These are phyloP conservation scores for Lyophyllum semitale DNA, from an alignment of 768 basidiomycete species.

Conservation along the genomic window DNA sequence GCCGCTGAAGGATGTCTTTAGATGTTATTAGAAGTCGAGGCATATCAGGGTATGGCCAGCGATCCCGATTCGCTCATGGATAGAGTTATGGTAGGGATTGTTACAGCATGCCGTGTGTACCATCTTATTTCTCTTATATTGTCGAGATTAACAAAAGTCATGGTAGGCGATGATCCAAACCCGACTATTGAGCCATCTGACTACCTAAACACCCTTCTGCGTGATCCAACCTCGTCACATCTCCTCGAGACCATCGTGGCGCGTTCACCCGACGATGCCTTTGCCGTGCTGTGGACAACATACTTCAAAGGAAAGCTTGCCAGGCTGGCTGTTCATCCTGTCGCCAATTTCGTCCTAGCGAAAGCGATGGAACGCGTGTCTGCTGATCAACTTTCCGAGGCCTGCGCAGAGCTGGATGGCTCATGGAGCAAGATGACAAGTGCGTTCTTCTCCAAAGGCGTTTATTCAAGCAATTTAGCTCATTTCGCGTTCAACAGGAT, in stretches of 20 bases:
- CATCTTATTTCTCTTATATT: not conserved
- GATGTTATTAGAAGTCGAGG: slow-evolving; percentile 85
- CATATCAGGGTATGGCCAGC: slow-evolving; percentile 59
- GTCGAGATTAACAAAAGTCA: not conserved
- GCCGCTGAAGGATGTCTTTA: slow-evolving; percentile 29
- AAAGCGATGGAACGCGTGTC: slow-evolving; percentile 69
- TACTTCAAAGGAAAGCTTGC: slow-evolving; percentile 79
- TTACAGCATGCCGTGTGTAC: slow-evolving; percentile 62
- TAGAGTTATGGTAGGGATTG: slow-evolving; percentile 71
- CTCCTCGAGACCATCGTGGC: slow-evolving; percentile 80
- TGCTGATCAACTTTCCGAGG: slow-evolving; percentile 52
- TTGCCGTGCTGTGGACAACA: slow-evolving; percentile 68
- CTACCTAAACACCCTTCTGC: slow-evolving; percentile 78
- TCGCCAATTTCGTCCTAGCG: slow-evolving; percentile 92
- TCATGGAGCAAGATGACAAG: slow-evolving; percentile 68
- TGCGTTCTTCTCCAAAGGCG: slow-evolving; percentile 38
- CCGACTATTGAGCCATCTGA: slow-evolving; percentile 59
- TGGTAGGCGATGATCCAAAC: slow-evolving; percentile 40
- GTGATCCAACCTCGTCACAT: slow-evolving; percentile 88
- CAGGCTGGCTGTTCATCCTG: slow-evolving; percentile 80
- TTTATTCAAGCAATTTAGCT: not conserved
- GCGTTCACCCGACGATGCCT: slow-evolving; percentile 60
- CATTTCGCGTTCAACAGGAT: slow-evolving; percentile 41
- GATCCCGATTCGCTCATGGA: slow-evolving; percentile 79
- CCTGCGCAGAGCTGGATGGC: slow-evolving; percentile 60